Evolutionary conservation across 805 yeast genomes (phyloP), one percentile per base, ranked within the genome.

Genomic region (Candida cerambycidarum): DNA sequence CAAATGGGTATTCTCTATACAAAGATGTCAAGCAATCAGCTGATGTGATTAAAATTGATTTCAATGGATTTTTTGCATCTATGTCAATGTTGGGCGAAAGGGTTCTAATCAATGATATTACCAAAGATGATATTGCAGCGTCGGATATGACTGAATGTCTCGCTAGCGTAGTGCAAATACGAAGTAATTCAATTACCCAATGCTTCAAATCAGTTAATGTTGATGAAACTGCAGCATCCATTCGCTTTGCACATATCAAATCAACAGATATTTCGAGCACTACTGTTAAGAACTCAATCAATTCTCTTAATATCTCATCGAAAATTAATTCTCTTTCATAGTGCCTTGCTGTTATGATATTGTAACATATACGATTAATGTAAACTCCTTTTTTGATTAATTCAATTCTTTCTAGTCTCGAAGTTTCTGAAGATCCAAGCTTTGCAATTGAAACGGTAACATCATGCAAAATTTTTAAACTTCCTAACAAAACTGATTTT

Each of bases 1-100:
- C 51, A 11, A 10, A 4, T 3, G 46, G 46, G 15, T 30, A 37
- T 3, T 41, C 30, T 32, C 21, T 28, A 27, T 43, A 44, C 7
- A 43, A 16, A 3, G 45, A 18, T 14, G 30, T 28, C 15, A 41
- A 38, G 5, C 33, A 24, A 3, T 38, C 30, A 8, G 38, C 13
- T 7, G 28, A 37, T 8, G 34, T 15, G 12, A 25, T 14, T 7
- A 27, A 3, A 15, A 42, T 5, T 13, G 40, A 29, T 24, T 30
- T 35, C 11, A 15, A 19, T 13, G 39, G 39, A 16, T 9, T 19
- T 18, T 32, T 42, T 16, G 19, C 3, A 24, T n/a, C 15, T 3
- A n/a, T 13, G 2, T 18, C 33, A 5, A 10, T 15, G n/a, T 5
- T 16, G 3, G 24, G 12, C 9, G 35, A 28, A 28, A 41, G 21